Evolutionary conservation across 1,284 basidiomycete genomes (phyloP).

Genomic region (Sphagnurus paluster): DNA sequence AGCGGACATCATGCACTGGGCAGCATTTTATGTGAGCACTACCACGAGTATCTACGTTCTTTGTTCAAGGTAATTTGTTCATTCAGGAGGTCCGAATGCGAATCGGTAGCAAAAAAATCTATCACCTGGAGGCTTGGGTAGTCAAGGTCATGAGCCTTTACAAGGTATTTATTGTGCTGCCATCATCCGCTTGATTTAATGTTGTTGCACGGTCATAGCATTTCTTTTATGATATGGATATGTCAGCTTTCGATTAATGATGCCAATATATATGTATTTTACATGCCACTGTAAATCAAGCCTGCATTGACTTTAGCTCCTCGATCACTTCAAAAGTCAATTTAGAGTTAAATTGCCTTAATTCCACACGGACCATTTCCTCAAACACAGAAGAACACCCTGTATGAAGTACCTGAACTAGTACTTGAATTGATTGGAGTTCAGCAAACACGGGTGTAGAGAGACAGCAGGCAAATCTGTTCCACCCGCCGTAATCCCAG

Average conservation of each 20-base stretch:
- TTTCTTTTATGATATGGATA: slow-evolving; percentile 61
- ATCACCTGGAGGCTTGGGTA: slow-evolving; percentile 92
- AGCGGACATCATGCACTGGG: slow-evolving; percentile 93
- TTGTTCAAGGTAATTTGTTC: background rate
- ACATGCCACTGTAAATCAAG: too few relatives aligned
- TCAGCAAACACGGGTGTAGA: background rate
- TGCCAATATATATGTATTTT: background rate
- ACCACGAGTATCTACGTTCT: background rate
- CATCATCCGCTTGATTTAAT: background rate
- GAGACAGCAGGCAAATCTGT: background rate
- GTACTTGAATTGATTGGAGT: background rate
- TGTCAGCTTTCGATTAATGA: slow-evolving; percentile 56
- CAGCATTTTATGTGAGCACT: slow-evolving; percentile 85
- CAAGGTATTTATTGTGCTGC: slow-evolving; percentile 45
- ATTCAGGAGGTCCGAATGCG: slow-evolving; percentile 87
- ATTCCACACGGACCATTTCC: background rate
- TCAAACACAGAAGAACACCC: background rate
- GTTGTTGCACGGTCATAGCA: slow-evolving; percentile 30
- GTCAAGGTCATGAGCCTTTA: slow-evolving; percentile 83
- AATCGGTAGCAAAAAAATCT: slow-evolving; percentile 91
- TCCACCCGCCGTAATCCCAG: slow-evolving; percentile 1
- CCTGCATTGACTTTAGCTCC: too few relatives aligned
- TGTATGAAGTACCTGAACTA: background rate
- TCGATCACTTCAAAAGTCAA: background rate
- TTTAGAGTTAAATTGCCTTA: background rate